Evolutionary conservation across 495 filamentous ascomycete species (phyloP), one percentile per base, ranked within the genome.

Genomic region (Neohortaea acidophila): DNA sequence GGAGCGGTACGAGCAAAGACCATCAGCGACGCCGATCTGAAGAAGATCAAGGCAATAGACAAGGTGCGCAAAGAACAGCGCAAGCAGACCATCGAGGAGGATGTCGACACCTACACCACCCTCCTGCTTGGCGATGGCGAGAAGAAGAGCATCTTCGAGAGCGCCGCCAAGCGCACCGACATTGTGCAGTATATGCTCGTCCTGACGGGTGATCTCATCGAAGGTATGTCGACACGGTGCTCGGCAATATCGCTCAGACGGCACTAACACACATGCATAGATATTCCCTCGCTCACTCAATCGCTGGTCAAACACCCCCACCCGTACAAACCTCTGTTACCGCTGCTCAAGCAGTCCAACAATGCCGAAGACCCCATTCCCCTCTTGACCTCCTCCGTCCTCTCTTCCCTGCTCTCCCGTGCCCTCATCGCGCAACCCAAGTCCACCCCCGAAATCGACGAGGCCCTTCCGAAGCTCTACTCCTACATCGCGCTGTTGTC

Each of bases 31-130:
- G 76, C 80, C 38, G 84, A 99, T 55, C 69, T 94, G 51, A 85
- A 80, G 65, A 86, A 83, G 68, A 96, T 99, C 65, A 86, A 89
- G 61, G 83, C 89, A 34, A 83, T 94, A 49, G 91, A 96, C 59
- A 97, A 94, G 63, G 84, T 89, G 47, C 79, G 84, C 49, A 84
- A 81, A 53, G 81, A 84, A 36, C 83, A 89, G 56, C 74, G 86
- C 53, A 74, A 73, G 51, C 71, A 85, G 49, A 78, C 75, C 21
- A 73, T 96, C 43, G 82, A 91, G 55, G 59, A 61, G 18, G 82
- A 94, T 58, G 60, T 85, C 6, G 63, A 75, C 33, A 81, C 73
- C 23, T 99, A 93, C 61, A 67, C 70, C 36, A 63, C 64, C 29
- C 67, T 96, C 45, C 73, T 99, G 47, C 65, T 93, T 6, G 89